These are phyloP conservation scores for Asterella californica DNA, from an alignment of 225 moss, liverwort and hornwort genomes.

Conservation along the genomic window DNA sequence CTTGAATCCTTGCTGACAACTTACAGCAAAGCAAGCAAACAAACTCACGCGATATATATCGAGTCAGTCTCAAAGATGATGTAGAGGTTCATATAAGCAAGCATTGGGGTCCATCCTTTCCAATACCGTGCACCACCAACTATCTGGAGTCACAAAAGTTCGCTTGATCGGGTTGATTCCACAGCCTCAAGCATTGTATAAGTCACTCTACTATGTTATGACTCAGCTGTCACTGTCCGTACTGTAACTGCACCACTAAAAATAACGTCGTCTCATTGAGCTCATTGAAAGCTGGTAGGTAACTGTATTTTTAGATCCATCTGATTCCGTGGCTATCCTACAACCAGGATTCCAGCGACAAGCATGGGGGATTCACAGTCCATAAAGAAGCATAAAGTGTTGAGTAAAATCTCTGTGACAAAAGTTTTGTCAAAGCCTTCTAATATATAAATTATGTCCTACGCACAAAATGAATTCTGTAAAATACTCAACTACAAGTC, in stretches of 20 bases:
- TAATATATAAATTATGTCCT: not conserved
- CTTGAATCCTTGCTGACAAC: not conserved
- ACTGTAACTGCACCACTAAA: not conserved
- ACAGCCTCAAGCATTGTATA: not conserved
- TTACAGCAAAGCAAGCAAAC: not conserved
- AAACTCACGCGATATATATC: not conserved
- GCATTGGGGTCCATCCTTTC: too few relatives aligned
- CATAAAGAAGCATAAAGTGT: too few relatives aligned
- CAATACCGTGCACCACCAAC: too few relatives aligned
- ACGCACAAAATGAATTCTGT: not conserved
- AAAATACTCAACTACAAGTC: not conserved
- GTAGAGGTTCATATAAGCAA: not conserved
- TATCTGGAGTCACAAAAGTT: too few relatives aligned
- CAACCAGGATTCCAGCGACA: not conserved
- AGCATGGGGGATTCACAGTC: not conserved
- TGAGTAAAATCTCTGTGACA: too few relatives aligned
- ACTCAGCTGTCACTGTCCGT: not conserved
- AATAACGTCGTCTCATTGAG: not conserved
- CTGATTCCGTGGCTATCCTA: not conserved
- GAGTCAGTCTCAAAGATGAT: not conserved
- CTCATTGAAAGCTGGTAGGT: not conserved
- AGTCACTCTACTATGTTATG: not conserved
- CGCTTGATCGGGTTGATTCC: not conserved
- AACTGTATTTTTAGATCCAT: not conserved
- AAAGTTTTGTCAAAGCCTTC: too few relatives aligned